Conservation (phyloP, 2,329 filamentous ascomycete genomes). For the Trichophaea hybrida region DNA sequence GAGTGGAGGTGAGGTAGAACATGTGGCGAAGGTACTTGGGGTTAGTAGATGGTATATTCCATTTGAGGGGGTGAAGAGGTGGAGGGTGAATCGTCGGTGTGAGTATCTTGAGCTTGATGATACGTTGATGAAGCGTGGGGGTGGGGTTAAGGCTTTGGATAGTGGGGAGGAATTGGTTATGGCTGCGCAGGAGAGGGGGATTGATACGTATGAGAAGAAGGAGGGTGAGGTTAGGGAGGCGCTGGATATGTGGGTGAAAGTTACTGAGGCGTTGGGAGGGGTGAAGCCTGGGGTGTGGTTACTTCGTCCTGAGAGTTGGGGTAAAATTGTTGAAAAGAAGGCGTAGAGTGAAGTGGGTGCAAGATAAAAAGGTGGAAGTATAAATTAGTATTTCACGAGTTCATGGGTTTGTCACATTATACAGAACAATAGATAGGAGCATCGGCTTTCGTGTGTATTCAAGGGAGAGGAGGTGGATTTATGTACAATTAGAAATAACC, state of each 20-base stretch:
- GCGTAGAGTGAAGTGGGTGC: too few relatives aligned
- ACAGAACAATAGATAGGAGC: too few relatives aligned
- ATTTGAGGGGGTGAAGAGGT: slow-evolving; percentile 40
- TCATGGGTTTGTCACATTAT: too few relatives aligned
- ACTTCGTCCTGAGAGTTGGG: slow-evolving; percentile 30
- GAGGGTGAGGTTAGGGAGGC: slow-evolving; percentile 31
- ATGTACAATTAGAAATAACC: too few relatives aligned
- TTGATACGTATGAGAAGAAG: slow-evolving; percentile 33
- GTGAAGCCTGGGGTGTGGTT: slow-evolving; percentile 28
- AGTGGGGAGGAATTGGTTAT: slow-evolving; percentile 48
- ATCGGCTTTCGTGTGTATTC: too few relatives aligned
- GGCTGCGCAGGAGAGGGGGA: slow-evolving; percentile 56
- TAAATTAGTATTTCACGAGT: too few relatives aligned
- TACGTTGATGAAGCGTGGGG: slow-evolving; percentile 47
- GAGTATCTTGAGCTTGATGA: slow-evolving; percentile 59
- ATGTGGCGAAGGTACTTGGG: slow-evolving; percentile 30
- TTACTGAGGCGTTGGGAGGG: slow-evolving; percentile 28
- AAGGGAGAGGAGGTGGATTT: too few relatives aligned
- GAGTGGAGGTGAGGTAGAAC: slow-evolving; percentile 31
- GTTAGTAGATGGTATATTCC: slow-evolving; percentile 28
- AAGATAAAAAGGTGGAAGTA: too few relatives aligned
- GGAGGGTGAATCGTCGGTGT: slow-evolving; percentile 41
- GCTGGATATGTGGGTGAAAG: slow-evolving; percentile 33
- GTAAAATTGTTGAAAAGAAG: slow-evolving; percentile 20
- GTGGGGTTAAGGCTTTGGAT: slow-evolving; percentile 45